Evolutionary conservation across 2,329 filamentous ascomycete species (phyloP).

Genomic region (Fusarium tanahbumbuense): DNA sequence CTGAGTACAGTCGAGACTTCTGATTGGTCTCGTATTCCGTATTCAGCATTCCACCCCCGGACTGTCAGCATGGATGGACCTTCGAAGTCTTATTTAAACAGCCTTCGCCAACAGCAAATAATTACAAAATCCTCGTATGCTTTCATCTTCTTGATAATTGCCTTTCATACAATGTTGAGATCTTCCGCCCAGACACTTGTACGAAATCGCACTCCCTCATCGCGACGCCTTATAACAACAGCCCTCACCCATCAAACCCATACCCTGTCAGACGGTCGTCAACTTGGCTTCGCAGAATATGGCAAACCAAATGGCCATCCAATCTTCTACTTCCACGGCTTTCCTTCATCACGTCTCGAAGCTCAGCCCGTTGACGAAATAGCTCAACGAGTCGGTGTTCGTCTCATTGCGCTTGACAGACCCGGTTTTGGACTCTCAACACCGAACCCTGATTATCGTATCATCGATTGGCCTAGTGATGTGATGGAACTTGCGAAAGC

Average conservation of each 20-base stretch:
- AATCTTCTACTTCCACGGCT: conserved; percentile 1
- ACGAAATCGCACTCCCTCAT: not conserved
- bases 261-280: not conserved
- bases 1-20: not conserved
- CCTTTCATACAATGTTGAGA: not conserved
- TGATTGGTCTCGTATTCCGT: conserved; percentile 31
- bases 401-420: conserved; percentile 4
- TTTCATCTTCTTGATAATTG: not conserved
- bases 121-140: not conserved
- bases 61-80: not conserved
- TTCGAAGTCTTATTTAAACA: not conserved
- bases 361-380: not conserved
- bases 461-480: not conserved
- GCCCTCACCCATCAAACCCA: conserved; percentile 35
- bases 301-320: not conserved
- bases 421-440: conserved; percentile 4
- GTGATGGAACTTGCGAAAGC: not conserved
- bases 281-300: conserved; percentile 16
- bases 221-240: not conserved
- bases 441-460: not conserved
- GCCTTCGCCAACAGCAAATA: not conserved
- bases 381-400: not conserved
- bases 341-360: not conserved
- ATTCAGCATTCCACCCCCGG: conserved; percentile 17
- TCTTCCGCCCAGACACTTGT: not conserved